Percentiles rank a stretch among this genome's conserved stretches.
phyloP scores from a whole-genome alignment of 768 basidiomycete species.

The Paxillus ammoniavirescens region DNA sequence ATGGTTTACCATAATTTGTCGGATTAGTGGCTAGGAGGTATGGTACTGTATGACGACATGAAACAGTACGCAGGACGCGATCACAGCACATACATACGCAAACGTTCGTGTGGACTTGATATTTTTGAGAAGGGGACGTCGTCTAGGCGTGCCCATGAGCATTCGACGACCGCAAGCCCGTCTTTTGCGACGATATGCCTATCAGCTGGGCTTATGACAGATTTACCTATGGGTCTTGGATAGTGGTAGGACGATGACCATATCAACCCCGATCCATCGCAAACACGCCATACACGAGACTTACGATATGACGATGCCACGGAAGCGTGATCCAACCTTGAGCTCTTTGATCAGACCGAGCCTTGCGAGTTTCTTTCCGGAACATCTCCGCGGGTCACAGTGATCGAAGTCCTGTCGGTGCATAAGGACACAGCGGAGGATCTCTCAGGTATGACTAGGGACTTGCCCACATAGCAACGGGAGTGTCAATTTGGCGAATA shows the following conservation, averaged over 20 bases:
- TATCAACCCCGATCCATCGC: not conserved
- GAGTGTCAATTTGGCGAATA: conserved; percentile 49
- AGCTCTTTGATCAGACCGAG: conserved; percentile 84
- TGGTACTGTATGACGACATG: conserved; percentile 59
- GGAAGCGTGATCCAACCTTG: conserved; percentile 79
- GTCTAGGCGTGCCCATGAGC: conserved; percentile 94
- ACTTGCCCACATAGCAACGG: conserved; percentile 96
- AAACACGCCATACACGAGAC: conserved; percentile 27
- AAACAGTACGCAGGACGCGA: not conserved
- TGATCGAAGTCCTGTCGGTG: conserved; percentile 86
- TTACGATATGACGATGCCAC: conserved; percentile 93
- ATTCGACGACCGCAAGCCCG: conserved; percentile 97
- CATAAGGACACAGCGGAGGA: not conserved
- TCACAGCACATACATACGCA: conserved; percentile 55
- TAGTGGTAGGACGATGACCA: not conserved
- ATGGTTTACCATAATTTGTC: conserved; percentile 97
- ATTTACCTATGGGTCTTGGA: conserved; percentile 77
- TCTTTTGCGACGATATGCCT: conserved; percentile 67
- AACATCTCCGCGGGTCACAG: conserved; percentile 87
- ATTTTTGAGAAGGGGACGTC: conserved; percentile 96
- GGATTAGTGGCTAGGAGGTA: conserved; percentile 96
- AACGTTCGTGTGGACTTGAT: conserved; percentile 85
- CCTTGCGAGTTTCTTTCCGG: conserved; percentile 88
- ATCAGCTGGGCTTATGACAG: conserved; percentile 80
- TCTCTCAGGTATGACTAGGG: not conserved